Evolutionary conservation across 306 rosid genomes (phyloP).

Genomic region (Echinosophora koreensis): DNA sequence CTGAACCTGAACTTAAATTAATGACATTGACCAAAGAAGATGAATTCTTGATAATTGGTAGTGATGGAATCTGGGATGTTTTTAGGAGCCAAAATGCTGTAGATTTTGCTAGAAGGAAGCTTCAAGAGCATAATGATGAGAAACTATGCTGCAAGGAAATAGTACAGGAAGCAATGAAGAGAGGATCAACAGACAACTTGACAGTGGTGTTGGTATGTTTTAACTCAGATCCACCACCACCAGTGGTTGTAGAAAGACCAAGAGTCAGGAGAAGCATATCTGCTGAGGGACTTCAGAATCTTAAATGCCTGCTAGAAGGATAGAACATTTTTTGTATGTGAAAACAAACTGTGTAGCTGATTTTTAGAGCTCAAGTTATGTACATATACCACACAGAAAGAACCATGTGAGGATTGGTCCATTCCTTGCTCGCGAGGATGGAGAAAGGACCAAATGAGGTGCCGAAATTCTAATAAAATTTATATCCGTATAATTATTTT

Average conservation of each 20-base stretch:
- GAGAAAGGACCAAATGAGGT: conserved; percentile 16
- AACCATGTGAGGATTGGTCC: conserved; percentile 18
- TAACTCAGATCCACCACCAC: conserved; percentile 68
- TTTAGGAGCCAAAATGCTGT: conserved; percentile 69
- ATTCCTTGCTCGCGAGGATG: conserved; percentile 36
- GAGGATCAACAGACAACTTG: conserved; percentile 63
- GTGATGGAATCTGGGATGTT: conserved; percentile 76
- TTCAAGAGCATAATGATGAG: conserved; percentile 71
- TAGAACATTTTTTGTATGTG: conserved; percentile 13
- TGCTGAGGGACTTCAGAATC: conserved; percentile 69
- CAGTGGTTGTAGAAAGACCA: conserved; percentile 53
- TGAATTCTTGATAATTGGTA: conserved; percentile 74
- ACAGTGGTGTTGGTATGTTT: conserved; percentile 69
- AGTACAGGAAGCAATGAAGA: conserved; percentile 67
- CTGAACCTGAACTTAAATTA: conserved; percentile 71
- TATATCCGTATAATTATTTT: not conserved
- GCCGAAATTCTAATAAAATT: conserved; percentile 27
- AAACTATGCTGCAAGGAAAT: conserved; percentile 67
- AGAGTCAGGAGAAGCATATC: conserved; percentile 72
- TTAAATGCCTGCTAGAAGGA: conserved; percentile 55
- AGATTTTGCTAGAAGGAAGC: conserved; percentile 66
- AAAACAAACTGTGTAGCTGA: not conserved
- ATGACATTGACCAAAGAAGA: conserved; percentile 64
- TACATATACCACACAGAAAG: conserved; percentile 26
- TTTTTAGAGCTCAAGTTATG: conserved; percentile 17